A percentile compares a stretch with the other conserved stretches of the same genome.
Conservation (phyloP, 352 stramenopile genomes). For the Pythium brachiatum region DNA sequence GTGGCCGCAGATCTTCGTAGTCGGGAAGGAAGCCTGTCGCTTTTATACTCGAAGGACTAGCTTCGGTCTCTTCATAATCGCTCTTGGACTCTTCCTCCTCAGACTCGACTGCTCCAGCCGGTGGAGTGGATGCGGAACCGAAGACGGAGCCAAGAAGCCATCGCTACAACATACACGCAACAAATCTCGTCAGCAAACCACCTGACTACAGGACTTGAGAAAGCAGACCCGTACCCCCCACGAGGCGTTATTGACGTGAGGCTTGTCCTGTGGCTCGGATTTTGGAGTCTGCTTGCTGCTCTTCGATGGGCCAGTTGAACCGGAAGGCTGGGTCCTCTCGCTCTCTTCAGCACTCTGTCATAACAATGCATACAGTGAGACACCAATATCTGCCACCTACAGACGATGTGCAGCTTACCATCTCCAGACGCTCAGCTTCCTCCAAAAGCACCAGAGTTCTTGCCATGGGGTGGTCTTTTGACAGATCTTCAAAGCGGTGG, state of each 20-base stretch:
- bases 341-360: constrained; percentile 2
- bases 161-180: constrained; percentile 12
- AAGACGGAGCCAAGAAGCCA: constrained; percentile 28
- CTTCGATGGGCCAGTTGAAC: neutral
- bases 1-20: constrained; percentile 20
- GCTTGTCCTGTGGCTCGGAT: neutral
- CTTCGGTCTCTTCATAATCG: constrained; percentile 22
- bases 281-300: neutral
- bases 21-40: constrained; percentile 1
- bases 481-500: constrained; percentile 65
- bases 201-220: too few species aligned
- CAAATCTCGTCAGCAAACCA: neutral
- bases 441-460: constrained; percentile 47
- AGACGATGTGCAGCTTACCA: neutral
- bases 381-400: neutral
- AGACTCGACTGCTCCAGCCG: neutral
- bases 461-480: constrained; percentile 46
- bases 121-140: neutral
- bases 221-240: constrained; percentile 10
- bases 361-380: neutral
- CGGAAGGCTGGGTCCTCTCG: neutral
- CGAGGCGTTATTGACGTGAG: constrained; percentile 5
- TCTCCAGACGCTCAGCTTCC: constrained; percentile 28
- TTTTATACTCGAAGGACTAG: neutral
- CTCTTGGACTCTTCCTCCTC: constrained; percentile 15